Evolutionary conservation across 2,329 filamentous ascomycete genomes (phyloP).

Genomic region (Aspergillus novoparasiticus): DNA sequence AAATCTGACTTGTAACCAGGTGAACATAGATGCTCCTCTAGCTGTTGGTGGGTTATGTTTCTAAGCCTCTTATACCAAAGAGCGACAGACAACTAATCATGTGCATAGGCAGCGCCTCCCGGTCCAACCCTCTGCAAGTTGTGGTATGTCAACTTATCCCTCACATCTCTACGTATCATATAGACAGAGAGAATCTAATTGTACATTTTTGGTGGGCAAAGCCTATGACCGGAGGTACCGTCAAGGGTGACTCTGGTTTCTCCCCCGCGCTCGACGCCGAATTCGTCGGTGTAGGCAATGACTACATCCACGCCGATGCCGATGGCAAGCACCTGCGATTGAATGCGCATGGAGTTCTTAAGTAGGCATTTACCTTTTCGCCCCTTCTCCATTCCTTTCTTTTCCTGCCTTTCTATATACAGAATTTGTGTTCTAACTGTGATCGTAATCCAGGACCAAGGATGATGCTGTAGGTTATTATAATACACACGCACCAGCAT

Average conservation of each 20-base stretch:
- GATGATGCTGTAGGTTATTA: constrained; percentile 33
- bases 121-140: constrained; percentile 38
- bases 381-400: not conserved
- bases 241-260: constrained; percentile 40
- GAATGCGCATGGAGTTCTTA: constrained; percentile 43
- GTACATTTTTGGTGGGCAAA: constrained; percentile 16
- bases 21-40: constrained; percentile 32
- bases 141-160: constrained; percentile 31
- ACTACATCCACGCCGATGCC: constrained; percentile 47
- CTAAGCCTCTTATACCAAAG: not conserved
- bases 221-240: constrained; percentile 42
- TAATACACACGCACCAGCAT: not conserved
- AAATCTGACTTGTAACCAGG: constrained; percentile 22
- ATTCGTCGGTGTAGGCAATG: constrained; percentile 42
- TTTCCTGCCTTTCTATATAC: not conserved
- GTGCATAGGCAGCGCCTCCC: constrained; percentile 38
- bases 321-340: constrained; percentile 43
- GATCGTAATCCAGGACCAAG: constrained; percentile 28
- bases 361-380: constrained; percentile 30
- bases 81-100: constrained; percentile 1
- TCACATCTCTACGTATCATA: not conserved
- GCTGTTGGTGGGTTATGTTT: constrained; percentile 33
- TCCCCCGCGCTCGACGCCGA: constrained; percentile 40
- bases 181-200: not conserved
- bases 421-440: constrained; percentile 2